A percentile compares a stretch with the other conserved stretches of the same genome.
phyloP scores from a whole-genome alignment of 768 basidiomycete species.

The Boletus sp. region DNA sequence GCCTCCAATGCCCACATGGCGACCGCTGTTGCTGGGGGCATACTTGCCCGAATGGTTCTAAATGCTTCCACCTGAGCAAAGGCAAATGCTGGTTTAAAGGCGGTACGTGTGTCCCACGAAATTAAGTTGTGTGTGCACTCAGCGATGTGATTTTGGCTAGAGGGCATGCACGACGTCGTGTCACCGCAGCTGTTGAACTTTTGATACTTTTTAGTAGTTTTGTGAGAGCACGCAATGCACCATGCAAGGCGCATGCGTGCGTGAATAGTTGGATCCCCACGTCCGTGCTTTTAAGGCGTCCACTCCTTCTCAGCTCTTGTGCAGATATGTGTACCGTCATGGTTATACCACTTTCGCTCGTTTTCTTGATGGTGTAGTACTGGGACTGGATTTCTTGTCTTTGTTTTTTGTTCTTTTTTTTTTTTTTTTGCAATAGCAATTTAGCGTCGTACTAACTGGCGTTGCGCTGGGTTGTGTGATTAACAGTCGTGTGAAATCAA shows the following conservation, averaged over 20 bases:
- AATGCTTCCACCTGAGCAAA: conserved; percentile 64
- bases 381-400: conserved; percentile 17
- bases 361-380: conserved; percentile 31
- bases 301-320: conserved; percentile 17
- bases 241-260: neutral
- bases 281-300: conserved; percentile 26
- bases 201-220: conserved; percentile 19
- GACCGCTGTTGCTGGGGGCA: conserved; percentile 82
- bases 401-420: conserved; percentile 1
- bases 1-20: conserved; percentile 71
- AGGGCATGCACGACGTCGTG: conserved; percentile 39
- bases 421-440: conserved; percentile 27
- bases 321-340: conserved; percentile 20
- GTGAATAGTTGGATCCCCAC: conserved; percentile 4
- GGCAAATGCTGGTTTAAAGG: conserved; percentile 91
- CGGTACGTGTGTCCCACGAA: conserved; percentile 32
- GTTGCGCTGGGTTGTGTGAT: conserved; percentile 14
- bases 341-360: conserved; percentile 28
- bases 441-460: conserved; percentile 6
- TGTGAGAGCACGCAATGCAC: neutral
- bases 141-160: conserved; percentile 18
- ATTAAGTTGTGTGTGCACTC: neutral
- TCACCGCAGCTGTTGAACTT: conserved; percentile 15
- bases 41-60: conserved; percentile 73
- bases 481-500: conserved; percentile 63